Base-by-base conservation (phyloP, 768 basidiomycete genomes). In the Gloeophyllum trabeum region DNA sequence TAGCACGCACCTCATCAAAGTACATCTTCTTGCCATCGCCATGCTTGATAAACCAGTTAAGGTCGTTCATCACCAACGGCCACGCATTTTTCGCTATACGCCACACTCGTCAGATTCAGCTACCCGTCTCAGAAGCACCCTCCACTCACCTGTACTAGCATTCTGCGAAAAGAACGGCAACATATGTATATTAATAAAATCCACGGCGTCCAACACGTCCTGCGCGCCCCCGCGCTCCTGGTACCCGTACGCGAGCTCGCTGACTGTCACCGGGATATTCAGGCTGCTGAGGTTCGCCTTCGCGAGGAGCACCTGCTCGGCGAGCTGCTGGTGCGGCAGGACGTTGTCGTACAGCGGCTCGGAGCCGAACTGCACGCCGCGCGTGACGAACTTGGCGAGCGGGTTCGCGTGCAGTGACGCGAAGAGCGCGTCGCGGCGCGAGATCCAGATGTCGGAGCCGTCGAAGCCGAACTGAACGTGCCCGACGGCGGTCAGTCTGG, bases 11-110 rank as follows among this genome's bases (percentile, higher is more conserved):
- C 69, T 87, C 71, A 49, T 73, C 77, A 26, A 84, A 64, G 51
- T 81, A 81, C 54, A 85, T 81, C 60, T 87, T 86, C 65, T 85
- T 85, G 7, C 73, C 75, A 23, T 70, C 52, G 3, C 73, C 76
- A 41, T 79, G 67, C n/a, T 63, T 52, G 28, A 79, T 66, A 51
- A 86, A 86, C 74, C 76, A 86, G 45, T 81, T 56, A 42, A 83
- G 54, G 53, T 86, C 81, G 1, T 50, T 55, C 44, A 63, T 39
- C 0, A 85, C 74, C 22, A 78, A 60, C 1, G 79, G 73, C 81
- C 82, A 84, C 1, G 81, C 70, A 16, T 65, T 53, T 35, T 65
- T 67, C 3, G 75, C 83, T 73, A 48, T 48, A 24, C 43, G 49
- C 18, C 48, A 26, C n/a, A 2, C 21, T 12, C 14, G n/a, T 6